These are phyloP conservation scores for Sphagnum tenellum DNA, from an alignment of 225 moss, liverwort and hornwort genomes.

Conservation along the genomic window DNA sequence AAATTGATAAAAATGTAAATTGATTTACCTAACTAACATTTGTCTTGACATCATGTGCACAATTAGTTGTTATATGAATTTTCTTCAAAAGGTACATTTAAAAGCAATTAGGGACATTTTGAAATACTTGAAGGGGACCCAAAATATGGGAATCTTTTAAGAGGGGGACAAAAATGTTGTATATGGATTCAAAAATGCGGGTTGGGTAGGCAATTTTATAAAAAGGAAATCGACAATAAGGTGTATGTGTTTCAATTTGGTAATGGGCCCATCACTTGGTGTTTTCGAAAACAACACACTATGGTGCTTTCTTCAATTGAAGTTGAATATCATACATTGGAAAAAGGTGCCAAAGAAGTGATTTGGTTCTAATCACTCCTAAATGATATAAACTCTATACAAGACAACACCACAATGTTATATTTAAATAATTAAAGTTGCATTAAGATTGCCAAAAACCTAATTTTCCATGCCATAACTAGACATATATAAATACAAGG, in stretches of 20 bases:
- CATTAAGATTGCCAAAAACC: conserved; percentile 5
- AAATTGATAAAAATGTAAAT: no score
- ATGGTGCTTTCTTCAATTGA: conserved; percentile 1
- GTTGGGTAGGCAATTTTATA: conserved; percentile 3
- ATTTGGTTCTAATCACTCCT: not conserved
- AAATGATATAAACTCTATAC: not conserved
- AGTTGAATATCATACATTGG: not conserved
- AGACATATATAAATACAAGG: conserved; percentile 1
- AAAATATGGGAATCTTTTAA: not conserved
- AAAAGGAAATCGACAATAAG: not conserved
- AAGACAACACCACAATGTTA: not conserved
- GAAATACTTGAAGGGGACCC: not conserved
- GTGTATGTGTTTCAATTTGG: not conserved
- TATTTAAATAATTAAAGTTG: not conserved
- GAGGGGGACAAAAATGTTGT: not conserved
- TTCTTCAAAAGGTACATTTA: not conserved
- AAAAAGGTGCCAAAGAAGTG: not conserved
- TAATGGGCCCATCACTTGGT: not conserved
- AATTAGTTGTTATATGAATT: not conserved
- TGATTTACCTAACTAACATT: no score
- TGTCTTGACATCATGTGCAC: not conserved
- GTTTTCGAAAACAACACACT: not conserved
- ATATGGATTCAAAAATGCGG: not conserved
- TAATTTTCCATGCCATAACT: not conserved
- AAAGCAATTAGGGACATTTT: not conserved